Evolutionary conservation across 106 monocot species (phyloP), one percentile per base, ranked within the genome.

Genomic region (Allium cepa): DNA sequence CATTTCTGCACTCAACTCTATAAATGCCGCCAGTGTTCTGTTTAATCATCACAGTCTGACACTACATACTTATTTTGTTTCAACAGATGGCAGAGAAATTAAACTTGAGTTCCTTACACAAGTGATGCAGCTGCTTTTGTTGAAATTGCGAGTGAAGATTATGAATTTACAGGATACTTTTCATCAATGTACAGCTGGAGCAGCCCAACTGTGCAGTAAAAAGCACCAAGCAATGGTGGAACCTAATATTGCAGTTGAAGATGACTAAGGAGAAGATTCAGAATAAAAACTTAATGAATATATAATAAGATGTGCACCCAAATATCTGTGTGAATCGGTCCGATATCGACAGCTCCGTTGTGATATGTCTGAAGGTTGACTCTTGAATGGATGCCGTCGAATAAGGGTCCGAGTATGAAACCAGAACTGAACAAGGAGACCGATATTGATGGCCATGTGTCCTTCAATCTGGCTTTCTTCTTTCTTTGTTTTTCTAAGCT

Each of bases 381-480:
- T 63, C 85, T 88, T 5, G 92, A 85, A 53, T 92, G 92, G 56
- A 92, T 58, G 0, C 85, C 80, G 70, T 88, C 92, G 60, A 92
- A 78, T 12, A 85, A 73, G 49, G 88, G 82, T 50, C 88, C 92
- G 49, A 92, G 70, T 70, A 83, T 2, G 69, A 85, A 82, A 47
- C 92, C 92, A 49, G 88, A 76, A 22, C 78, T 78, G 56, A 85
- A 92, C 12, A 92, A 77, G 7, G 82, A 66, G 10, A 82, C 58
- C 1, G 88, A 75, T 17, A 88, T 64, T 15, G 71, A 76, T 17
- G 83, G 76, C 92, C 79, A 82, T 26, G 61, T 59, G 11, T 51
- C 22, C 14, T 63, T 78, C 0, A 63, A 69, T 14, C 51, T 7
- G 50, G 1, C 26, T 57, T 59, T 82, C 67, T 70, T 82, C 53